Base-by-base conservation (phyloP, 2,329 filamentous ascomycete genomes). In the Talaromyces amestolkiae region DNA sequence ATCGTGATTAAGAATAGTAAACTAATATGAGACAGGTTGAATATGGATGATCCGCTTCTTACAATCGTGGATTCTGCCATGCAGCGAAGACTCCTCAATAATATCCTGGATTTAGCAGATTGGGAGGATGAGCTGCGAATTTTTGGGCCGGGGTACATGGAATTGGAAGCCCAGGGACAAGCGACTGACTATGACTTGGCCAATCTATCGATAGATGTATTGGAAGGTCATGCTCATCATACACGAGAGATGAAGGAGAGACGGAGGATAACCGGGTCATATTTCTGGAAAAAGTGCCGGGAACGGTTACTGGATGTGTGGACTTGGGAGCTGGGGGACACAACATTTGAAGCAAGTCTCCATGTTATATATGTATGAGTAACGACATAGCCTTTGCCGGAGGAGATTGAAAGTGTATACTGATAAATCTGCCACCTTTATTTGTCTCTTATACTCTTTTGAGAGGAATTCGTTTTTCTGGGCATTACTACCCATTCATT, bases 41-140 rank as follows among this genome's bases (percentile, higher is more conserved):
- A 39, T 51, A 51, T 61, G 58, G n/a, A 51, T 19, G 43, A 61
- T 15, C 31, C n/a, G 13, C 43, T 61, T 51, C 58, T 61, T n/a
- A 10, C 43, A 19, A 51, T 61, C 3, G 43, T 51, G 11, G 31
- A 61, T 39, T 39, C 1, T 10, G 41, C 31, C 3, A 61, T 61
- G 31, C 58, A 61, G 22, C 45, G 31, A 51, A 24, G 19, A 49
- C 27, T 27, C 27, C 27, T 27, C 27, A 51, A 15, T 1, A 27
- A 27, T 8, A 24, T n/a, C 8, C 8, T 43, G n/a, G n/a, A 60
- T 22, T 17, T 47, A 33, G 22, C 4, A 31, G 15, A 22, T n/a
- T 39, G 43, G 27, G 27, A 27, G 58, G 27, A 10, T 37, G 58
- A 61, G 19, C 33, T 61, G 6, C 3, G 45, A 35, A 37, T 15